Conservation (phyloP, 2,329 filamentous ascomycete species). For the Xylaria sp. region DNA sequence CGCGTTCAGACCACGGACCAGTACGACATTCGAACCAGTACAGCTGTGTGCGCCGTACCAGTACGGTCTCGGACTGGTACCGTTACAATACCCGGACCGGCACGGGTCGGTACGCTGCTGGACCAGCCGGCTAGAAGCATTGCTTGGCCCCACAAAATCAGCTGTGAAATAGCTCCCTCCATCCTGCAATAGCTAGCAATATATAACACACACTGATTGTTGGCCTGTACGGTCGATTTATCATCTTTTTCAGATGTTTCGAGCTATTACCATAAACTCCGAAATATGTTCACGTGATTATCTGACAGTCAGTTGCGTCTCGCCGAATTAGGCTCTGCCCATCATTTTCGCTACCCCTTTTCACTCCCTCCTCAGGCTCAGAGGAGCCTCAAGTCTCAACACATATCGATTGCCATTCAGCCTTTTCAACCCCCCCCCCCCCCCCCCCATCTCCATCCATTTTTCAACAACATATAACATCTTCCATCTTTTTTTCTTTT, state of each 20-base stretch:
- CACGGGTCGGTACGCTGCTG: too few species aligned
- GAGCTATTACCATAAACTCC: slow-evolving; percentile 12
- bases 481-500: slow-evolving; percentile 4
- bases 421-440: not conserved
- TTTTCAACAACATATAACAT: slow-evolving; percentile 2
- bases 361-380: slow-evolving; percentile 17
- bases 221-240: slow-evolving; percentile 17
- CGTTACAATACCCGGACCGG: too few species aligned
- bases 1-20: too few species aligned
- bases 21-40: slow-evolving; percentile 6
- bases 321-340: slow-evolving; percentile 16
- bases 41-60: not conserved
- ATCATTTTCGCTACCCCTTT: slow-evolving; percentile 17
- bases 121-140: too few species aligned
- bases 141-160: too few species aligned
- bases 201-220: slow-evolving; percentile 22
- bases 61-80: slow-evolving; percentile 8
- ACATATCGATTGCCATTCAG: slow-evolving; percentile 2
- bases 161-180: too few species aligned
- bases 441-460: slow-evolving; percentile 3
- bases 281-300: slow-evolving; percentile 18
- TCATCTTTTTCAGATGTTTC: slow-evolving; percentile 14
- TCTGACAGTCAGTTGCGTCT: slow-evolving; percentile 15
- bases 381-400: not conserved
- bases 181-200: slow-evolving; percentile 18